These are phyloP conservation scores for Suillus cothurnatus DNA, from an alignment of 768 basidiomycete species.

Conservation along the genomic window DNA sequence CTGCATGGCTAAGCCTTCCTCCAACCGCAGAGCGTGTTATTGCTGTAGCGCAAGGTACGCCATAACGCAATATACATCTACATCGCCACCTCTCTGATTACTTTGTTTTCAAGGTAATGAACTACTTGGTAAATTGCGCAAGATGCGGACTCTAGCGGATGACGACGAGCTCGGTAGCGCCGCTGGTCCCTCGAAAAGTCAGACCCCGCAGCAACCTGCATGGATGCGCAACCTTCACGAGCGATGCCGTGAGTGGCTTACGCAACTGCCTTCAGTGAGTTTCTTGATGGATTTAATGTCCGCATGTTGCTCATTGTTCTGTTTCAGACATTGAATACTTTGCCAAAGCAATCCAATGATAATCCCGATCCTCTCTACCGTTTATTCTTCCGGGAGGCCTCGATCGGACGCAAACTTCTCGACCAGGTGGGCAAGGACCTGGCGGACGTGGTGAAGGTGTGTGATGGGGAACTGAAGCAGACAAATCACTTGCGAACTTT, in stretches of 20 bases:
- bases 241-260: conserved; percentile 84
- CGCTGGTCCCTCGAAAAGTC: conserved; percentile 61
- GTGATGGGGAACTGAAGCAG: conserved; percentile 87
- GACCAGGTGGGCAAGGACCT: conserved; percentile 80
- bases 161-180: conserved; percentile 65
- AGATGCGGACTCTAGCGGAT: conserved; percentile 88
- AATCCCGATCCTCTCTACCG: conserved; percentile 86
- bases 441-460: conserved; percentile 78
- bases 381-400: conserved; percentile 86
- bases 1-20: conserved; percentile 92
- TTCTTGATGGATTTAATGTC: background rate
- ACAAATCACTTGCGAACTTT: conserved; percentile 94
- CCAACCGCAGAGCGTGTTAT: conserved; percentile 92
- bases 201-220: conserved; percentile 77
- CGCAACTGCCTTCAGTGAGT: conserved; percentile 71
- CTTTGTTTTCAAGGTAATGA: conserved; percentile 60
- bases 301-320: conserved; percentile 14
- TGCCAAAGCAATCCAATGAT: conserved; percentile 66
- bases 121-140: conserved; percentile 83
- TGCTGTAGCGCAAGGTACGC: conserved; percentile 83
- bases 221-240: conserved; percentile 92
- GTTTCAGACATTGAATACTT: conserved; percentile 59
- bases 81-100: conserved; percentile 10
- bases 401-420: conserved; percentile 79
- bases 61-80: conserved; percentile 18